These are phyloP conservation scores for Penium margaritaceum DNA, from an alignment of 139 green algal genomes.

Conservation along the genomic window DNA sequence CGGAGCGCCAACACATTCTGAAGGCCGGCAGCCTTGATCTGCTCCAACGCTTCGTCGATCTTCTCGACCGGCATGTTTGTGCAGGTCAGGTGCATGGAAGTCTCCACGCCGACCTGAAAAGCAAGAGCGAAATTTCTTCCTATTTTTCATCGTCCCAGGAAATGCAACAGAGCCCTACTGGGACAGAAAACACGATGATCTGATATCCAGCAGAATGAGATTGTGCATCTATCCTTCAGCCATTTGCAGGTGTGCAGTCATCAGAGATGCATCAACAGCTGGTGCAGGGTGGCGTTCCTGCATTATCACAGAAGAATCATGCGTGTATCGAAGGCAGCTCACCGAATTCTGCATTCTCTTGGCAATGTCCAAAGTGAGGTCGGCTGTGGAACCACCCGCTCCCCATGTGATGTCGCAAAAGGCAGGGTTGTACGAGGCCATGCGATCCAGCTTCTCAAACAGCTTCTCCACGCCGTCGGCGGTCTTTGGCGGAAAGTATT, in stretches of 20 bases:
- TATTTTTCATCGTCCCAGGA: too few relatives aligned
- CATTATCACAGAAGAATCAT: too few relatives aligned
- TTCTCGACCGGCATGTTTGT: constrained; percentile 93
- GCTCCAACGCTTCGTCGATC: constrained; percentile 70
- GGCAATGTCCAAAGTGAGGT: constrained; percentile 91
- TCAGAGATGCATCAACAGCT: too few relatives aligned
- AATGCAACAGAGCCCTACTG: too few relatives aligned
- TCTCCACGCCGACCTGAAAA: constrained; percentile 92
- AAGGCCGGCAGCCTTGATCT: constrained; percentile 76
- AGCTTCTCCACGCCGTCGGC: constrained; percentile 90
- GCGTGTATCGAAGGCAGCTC: too few relatives aligned
- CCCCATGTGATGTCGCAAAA: constrained; percentile 99
- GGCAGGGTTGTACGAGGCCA: constrained; percentile 68
- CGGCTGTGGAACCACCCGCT: constrained; percentile 85
- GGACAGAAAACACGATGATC: too few relatives aligned
- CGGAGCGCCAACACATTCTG: constrained; percentile 90
- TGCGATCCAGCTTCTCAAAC: constrained; percentile 77
- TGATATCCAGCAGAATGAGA: too few relatives aligned
- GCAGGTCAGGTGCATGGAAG: constrained; percentile 98
- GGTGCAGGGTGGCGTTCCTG: too few relatives aligned
- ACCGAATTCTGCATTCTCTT: constrained; percentile 88
- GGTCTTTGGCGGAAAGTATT: constrained; percentile 90
- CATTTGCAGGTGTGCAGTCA: too few relatives aligned
- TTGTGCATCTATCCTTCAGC: too few relatives aligned
- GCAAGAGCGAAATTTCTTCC: too few relatives aligned